Conservation (phyloP, 495 filamentous ascomycete genomes). For the Cercophora samala region DNA sequence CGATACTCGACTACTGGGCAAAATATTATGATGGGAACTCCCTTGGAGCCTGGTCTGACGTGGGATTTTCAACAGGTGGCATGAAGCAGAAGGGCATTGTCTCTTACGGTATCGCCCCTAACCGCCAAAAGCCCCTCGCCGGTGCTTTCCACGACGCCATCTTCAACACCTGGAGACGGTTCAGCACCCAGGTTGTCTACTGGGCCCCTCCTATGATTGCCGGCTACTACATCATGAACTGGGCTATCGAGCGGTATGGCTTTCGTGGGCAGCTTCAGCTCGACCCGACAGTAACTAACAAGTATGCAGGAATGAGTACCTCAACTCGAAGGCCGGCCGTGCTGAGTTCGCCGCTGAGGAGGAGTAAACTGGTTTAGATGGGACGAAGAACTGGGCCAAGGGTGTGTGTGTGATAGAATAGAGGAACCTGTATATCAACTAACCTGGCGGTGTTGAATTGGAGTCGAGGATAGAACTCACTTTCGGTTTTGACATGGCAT, state of each 20-base stretch:
- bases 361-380: conserved; percentile 35
- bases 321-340: conserved; percentile 87
- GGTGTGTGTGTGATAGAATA: conserved; percentile 26
- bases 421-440: conserved; percentile 35
- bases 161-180: conserved; percentile 62
- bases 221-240: conserved; percentile 76
- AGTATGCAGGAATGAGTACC: conserved; percentile 73
- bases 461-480: conserved; percentile 21
- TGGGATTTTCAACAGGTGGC: conserved; percentile 33
- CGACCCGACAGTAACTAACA: conserved; percentile 16
- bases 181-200: conserved; percentile 71
- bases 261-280: not conserved
- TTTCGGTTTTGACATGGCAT: conserved; percentile 5
- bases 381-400: not conserved
- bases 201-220: conserved; percentile 70
- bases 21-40: not conserved
- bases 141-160: conserved; percentile 53
- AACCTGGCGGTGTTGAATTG: not conserved
- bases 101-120: conserved; percentile 48
- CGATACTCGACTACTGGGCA: not conserved
- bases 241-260: conserved; percentile 78
- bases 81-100: conserved; percentile 57
- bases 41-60: conserved; percentile 20
- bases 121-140: conserved; percentile 57
- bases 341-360: conserved; percentile 49